These are phyloP conservation scores for Chytriomyces confervae DNA, from an alignment of 192 early-diverging fungal species.

Conservation along the genomic window DNA sequence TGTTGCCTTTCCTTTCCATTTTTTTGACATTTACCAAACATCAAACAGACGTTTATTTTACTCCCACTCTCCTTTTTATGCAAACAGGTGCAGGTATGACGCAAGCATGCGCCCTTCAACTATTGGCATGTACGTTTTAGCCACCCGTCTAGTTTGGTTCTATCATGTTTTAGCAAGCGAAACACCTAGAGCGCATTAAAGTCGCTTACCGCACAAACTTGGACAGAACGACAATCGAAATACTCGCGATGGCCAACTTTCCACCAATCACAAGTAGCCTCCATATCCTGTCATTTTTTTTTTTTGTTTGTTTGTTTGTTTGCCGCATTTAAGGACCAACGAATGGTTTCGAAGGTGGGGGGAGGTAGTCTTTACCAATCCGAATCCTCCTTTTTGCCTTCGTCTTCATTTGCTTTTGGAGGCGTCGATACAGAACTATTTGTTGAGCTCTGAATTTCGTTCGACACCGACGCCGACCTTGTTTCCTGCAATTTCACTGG, in stretches of 20 bases:
- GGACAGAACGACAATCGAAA: not conserved
- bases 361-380: not conserved
- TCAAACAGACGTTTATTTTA: not conserved
- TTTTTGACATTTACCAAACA: not conserved
- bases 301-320: not conserved
- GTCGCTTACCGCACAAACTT: not conserved
- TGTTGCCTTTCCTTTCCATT: not conserved
- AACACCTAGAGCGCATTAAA: too few relatives aligned
- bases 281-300: not conserved
- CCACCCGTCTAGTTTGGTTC: not conserved
- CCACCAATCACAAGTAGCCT: not conserved
- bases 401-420: not conserved
- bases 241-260: not conserved
- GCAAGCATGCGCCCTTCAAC: not conserved
- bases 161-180: not conserved
- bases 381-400: not conserved
- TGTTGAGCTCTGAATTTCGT: not conserved
- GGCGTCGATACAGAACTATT: not conserved
- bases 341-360: too few relatives aligned
- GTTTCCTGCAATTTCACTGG: too few relatives aligned
- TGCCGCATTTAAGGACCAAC: not conserved
- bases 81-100: not conserved
- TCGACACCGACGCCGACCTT: too few relatives aligned
- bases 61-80: not conserved
- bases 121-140: not conserved